A percentile compares a stretch with the other conserved stretches of the same genome.
Evolutionary conservation across 805 yeast species (phyloP).

Genomic region (Zygotorulaspora danielsina): DNA sequence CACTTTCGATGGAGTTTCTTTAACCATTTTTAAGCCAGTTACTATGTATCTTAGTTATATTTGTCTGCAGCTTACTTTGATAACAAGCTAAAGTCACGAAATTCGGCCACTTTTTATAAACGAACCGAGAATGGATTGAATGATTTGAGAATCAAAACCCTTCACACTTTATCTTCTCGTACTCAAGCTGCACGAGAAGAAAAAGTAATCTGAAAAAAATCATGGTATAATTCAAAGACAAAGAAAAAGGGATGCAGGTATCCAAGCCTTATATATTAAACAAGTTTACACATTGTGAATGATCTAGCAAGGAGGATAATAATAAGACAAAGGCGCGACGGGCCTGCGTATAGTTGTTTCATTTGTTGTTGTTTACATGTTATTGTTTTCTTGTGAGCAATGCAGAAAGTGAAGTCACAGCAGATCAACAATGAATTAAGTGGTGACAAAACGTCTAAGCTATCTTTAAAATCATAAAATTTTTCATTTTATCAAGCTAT

Average conservation of each 20-base stretch:
- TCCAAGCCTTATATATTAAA: background rate
- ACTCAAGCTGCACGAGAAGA: background rate
- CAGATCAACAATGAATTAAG: too few relatives aligned
- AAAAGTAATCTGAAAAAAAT: background rate
- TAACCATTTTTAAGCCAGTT: conserved; percentile 21
- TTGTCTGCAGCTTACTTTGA: too few relatives aligned
- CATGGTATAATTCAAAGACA: background rate
- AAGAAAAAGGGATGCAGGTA: background rate
- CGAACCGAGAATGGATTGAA: background rate
- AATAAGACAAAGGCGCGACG: too few relatives aligned
- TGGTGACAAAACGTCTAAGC: too few relatives aligned
- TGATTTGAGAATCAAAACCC: background rate
- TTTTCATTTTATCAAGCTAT: too few relatives aligned
- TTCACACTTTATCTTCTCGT: background rate
- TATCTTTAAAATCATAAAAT: too few relatives aligned
- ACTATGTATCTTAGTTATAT: too few relatives aligned
- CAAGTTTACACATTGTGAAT: background rate
- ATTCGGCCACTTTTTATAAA: conserved; percentile 1
- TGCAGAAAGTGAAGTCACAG: background rate
- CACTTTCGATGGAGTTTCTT: conserved; percentile 69
- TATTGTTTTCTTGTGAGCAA: background rate
- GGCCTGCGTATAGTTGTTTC: too few relatives aligned
- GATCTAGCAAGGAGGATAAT: too few relatives aligned
- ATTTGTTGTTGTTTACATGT: background rate
- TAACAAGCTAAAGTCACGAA: too few relatives aligned